phyloP scores from a whole-genome alignment of 768 basidiomycete species.

The Candolleomyces aberdarensis region DNA sequence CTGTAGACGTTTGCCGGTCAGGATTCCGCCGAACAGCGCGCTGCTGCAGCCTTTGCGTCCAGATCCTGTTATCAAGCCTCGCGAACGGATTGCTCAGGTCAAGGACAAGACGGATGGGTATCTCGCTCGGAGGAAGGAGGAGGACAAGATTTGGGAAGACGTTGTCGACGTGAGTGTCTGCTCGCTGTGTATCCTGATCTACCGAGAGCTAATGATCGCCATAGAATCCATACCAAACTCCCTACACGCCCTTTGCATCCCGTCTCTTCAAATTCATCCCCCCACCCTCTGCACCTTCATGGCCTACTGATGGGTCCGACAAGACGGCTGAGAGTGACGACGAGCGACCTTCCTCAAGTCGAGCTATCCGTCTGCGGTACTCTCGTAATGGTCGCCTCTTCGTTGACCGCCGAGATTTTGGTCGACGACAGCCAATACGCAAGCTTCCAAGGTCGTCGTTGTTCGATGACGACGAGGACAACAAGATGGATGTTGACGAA shows the following conservation, averaged over 20 bases:
- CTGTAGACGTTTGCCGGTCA: conserved; percentile 47
- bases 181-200: background rate
- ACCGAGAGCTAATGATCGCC: background rate
- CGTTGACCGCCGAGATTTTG: conserved; percentile 63
- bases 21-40: conserved; percentile 47
- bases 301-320: conserved; percentile 23
- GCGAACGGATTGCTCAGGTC: conserved; percentile 61
- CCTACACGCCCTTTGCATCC: conserved; percentile 52
- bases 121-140: conserved; percentile 61
- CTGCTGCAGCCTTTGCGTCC: conserved; percentile 38
- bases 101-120: conserved; percentile 61
- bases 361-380: conserved; percentile 66
- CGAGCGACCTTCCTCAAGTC: conserved; percentile 20
- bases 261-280: conserved; percentile 66
- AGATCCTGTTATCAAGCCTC: conserved; percentile 57
- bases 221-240: conserved; percentile 71
- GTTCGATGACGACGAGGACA: conserved; percentile 20
- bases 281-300: conserved; percentile 32
- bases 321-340: conserved; percentile 24
- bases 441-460: conserved; percentile 25
- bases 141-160: conserved; percentile 85
- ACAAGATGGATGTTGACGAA: conserved; percentile 19
- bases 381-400: conserved; percentile 82
- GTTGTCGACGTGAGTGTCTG: conserved; percentile 62
- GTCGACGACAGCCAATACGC: conserved; percentile 19